A percentile compares a stretch with the other conserved stretches of the same genome.
phyloP scores from a whole-genome alignment of 2,329 filamentous ascomycete species.

The Fusarium begoniae region DNA sequence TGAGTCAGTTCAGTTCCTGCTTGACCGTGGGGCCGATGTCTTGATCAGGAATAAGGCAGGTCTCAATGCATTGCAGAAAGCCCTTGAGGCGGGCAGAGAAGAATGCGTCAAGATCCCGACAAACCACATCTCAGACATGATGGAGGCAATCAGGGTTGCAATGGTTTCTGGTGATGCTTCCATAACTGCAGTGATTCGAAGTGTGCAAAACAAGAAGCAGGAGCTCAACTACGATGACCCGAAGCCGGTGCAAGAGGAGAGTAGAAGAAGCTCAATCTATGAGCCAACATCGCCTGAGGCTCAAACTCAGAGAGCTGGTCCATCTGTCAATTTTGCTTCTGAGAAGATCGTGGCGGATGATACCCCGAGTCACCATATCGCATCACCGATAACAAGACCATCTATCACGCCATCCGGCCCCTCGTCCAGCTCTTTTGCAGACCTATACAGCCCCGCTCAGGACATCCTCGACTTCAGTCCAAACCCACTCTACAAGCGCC shows the following conservation, averaged over 20 bases:
- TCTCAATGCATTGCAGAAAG: constrained; percentile 15
- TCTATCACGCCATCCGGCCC: neutral
- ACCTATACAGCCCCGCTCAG: constrained; percentile 13
- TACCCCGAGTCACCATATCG: neutral
- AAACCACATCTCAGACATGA: constrained; percentile 37
- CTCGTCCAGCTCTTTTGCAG: neutral
- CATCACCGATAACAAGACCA: neutral
- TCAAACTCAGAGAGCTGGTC: neutral
- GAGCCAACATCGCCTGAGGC: neutral
- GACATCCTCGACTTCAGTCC: constrained; percentile 7
- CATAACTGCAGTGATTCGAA: constrained; percentile 17
- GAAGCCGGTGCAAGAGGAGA: neutral
- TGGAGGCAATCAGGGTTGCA: constrained; percentile 22
- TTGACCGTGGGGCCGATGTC: constrained; percentile 22
- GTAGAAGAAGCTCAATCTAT: neutral
- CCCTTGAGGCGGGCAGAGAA: neutral
- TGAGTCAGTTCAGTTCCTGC: constrained; percentile 8
- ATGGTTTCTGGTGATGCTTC: constrained; percentile 16
- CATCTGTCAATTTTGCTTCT: neutral
- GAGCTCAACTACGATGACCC: constrained; percentile 23
- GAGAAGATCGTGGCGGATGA: constrained; percentile 1
- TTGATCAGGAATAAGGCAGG: neutral
- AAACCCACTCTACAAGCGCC: neutral
- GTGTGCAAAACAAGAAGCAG: constrained; percentile 17
- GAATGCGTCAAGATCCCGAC: constrained; percentile 48